Base-by-base conservation (phyloP, 1,284 basidiomycete species). In the Thecaphora thlaspeos region DNA sequence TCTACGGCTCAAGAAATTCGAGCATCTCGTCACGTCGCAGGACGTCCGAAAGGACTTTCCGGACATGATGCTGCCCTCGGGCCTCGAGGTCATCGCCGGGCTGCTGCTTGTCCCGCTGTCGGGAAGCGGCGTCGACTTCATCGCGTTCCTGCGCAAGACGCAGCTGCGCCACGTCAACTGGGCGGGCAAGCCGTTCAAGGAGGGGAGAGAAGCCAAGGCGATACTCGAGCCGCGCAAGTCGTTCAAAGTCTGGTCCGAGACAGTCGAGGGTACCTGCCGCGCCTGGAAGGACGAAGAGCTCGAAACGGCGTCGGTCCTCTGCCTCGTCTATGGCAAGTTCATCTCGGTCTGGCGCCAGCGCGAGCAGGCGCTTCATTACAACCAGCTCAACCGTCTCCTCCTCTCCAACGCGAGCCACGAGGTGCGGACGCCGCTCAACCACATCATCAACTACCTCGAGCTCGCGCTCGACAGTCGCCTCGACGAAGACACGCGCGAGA, bases 321-420 rank as follows among this genome's bases (percentile, higher is more conserved):
- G 89, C 17, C 79, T 91, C 22, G 88, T 92, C 11, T 89, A 89
- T 66, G 87, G 88, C 41, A 88, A 88, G 55, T 91, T 90, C 79
- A 89, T 90, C 63, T 87, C 89, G 73, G 89, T 91, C 3, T 92
- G 90, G 90, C 80, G 90, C 63, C 87, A 91, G 75, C 89, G 90
- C 71, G 88, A 91, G 78, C 85, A 81, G 39, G 88, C 88, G 15
- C 78, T 90, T 60, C 85, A 86, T 73, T 85, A 84, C 14, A 91
- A 86, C 45, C 88, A 88, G 75, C 80, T 92, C 46, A 90, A 89
- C 17, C 87, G 87, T 48, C 80, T 92, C 3, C 72, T 93, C 41
- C 80, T 92, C 17, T 88, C 88, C n/a, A 92, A 93, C 77, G 90
- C 90, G 7, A 88, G 85, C 63, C 90, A 92, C 76, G 90, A 91